Evolutionary conservation across 2,329 filamentous ascomycete genomes (phyloP), one percentile per base, ranked within the genome.

Genomic region (Penicillium freii): DNA sequence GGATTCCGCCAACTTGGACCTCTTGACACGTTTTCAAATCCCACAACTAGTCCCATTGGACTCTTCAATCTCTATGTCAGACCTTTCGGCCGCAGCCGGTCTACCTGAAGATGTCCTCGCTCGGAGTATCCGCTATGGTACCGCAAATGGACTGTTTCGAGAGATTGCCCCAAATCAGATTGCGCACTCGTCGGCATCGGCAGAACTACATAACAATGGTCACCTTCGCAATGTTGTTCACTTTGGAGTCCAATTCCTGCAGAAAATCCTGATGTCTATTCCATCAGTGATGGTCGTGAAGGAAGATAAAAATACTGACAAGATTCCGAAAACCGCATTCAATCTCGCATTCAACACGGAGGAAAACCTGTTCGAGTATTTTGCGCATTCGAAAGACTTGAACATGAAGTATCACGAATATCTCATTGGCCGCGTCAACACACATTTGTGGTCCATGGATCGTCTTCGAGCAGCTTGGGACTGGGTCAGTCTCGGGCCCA

Each of bases 381-480:
- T 56, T 10, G 38, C 42, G 8, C 29, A 54, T 17, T 21, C 19
- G 13, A 23, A 34, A 33, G 52, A 54, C 11, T 15, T 47, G 8
- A 48, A 40, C 21, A 27, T 11, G 23, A 38, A 40, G 23, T 54
- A 48, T 33, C 48, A 51, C 31, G 42, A 46, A 11, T 56, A 44
- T 21, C 47, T 47, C 13, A 44, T 51, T 19, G 54, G 47, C 10
- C 40, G 40, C 19, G 47, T 38, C 31, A 39, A 43, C 23, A 38
- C 34, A 6, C 55, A 51, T 13, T 46, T 53, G 31, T 36, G 40
- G 25, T 48, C 55, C 11, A 49, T 60, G 39, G 58, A 43, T 27
- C 54, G 45, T 4, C 47, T 53, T 15, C 17, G 44, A 21, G 44
- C 43, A 49, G 46, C 38, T 31, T 60, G 55, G 51, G 47, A 60